Evolutionary conservation across 1,284 basidiomycete species (phyloP).

Genomic region (Austroboletus rostrupii): DNA sequence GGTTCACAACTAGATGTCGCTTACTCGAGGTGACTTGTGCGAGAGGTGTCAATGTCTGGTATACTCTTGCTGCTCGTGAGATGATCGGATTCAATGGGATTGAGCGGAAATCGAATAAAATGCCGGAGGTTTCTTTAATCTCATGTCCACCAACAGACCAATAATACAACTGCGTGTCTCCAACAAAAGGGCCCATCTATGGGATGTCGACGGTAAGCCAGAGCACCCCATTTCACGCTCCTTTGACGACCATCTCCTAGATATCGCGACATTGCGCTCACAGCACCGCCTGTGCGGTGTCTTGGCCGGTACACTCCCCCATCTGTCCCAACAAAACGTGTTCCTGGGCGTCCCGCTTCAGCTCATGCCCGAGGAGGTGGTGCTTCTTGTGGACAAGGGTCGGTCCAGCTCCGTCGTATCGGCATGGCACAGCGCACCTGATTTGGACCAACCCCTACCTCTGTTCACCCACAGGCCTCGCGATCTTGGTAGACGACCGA

Average conservation of each 20-base stretch:
- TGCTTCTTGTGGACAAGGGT: conserved; percentile 82
- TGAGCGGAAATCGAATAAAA: not conserved
- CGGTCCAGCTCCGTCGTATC: not conserved
- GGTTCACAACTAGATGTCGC: too few relatives aligned
- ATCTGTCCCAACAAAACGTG: conserved; percentile 93
- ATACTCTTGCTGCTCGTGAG: too few relatives aligned
- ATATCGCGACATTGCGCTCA: conserved; percentile 74
- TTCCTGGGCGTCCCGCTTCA: conserved; percentile 90
- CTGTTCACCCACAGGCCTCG: conserved; percentile 52
- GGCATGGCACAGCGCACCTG: not conserved
- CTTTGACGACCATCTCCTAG: conserved; percentile 38
- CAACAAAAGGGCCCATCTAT: conserved; percentile 70
- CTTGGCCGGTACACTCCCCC: conserved; percentile 87
- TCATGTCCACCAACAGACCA: conserved; percentile 16
- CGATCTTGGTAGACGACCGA: conserved; percentile 75
- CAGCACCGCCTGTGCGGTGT: conserved; percentile 83
- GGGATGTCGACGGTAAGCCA: conserved; percentile 68
- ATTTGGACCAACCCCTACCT: not conserved
- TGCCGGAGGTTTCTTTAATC: not conserved
- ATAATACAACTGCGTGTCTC: conserved; percentile 57
- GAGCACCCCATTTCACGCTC: not conserved
- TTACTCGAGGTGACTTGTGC: too few relatives aligned
- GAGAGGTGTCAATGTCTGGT: too few relatives aligned
- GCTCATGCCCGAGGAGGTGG: conserved; percentile 89
- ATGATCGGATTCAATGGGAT: too few relatives aligned